These are phyloP conservation scores for Penicillium sp. DNA, from an alignment of 2,329 filamentous ascomycete genomes.

Conservation along the genomic window DNA sequence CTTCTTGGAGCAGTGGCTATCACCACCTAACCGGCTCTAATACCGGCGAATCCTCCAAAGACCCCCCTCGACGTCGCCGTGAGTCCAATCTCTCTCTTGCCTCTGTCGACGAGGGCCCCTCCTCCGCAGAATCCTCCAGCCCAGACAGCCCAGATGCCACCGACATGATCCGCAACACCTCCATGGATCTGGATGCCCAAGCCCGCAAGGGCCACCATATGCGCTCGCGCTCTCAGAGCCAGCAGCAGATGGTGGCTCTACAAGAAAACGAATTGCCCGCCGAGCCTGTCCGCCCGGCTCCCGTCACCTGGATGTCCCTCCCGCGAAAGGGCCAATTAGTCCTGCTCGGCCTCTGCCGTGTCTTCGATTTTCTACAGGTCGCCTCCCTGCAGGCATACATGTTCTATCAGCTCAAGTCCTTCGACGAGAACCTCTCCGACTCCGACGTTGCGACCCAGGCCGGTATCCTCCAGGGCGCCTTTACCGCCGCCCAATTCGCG, in stretches of 20 bases:
- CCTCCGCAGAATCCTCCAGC: constrained; percentile 16
- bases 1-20: constrained; percentile 34
- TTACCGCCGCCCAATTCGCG: constrained; percentile 72
- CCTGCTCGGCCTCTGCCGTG: constrained; percentile 36
- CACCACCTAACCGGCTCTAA: constrained; percentile 19
- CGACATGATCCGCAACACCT: constrained; percentile 31
- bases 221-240: constrained; percentile 30
- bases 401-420: constrained; percentile 78
- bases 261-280: constrained; percentile 19
- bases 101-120: constrained; percentile 29
- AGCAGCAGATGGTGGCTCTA: constrained; percentile 18
- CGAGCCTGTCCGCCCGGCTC: constrained; percentile 18
- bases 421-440: constrained; percentile 53
- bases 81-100: constrained; percentile 33
- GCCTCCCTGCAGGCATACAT: constrained; percentile 58
- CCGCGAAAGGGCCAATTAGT: constrained; percentile 37
- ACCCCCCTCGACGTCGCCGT: constrained; percentile 27
- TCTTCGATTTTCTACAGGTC: constrained; percentile 40
- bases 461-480: constrained; percentile 68
- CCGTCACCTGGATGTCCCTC: constrained; percentile 40
- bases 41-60: constrained; percentile 22
- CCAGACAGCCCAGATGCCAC: constrained; percentile 21
- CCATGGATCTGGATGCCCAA: constrained; percentile 26
- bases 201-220: constrained; percentile 20
- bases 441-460: constrained; percentile 67